Evolutionary conservation across 2,329 filamentous ascomycete species (phyloP), one percentile per base, ranked within the genome.

Genomic region (Xylaria sp.): DNA sequence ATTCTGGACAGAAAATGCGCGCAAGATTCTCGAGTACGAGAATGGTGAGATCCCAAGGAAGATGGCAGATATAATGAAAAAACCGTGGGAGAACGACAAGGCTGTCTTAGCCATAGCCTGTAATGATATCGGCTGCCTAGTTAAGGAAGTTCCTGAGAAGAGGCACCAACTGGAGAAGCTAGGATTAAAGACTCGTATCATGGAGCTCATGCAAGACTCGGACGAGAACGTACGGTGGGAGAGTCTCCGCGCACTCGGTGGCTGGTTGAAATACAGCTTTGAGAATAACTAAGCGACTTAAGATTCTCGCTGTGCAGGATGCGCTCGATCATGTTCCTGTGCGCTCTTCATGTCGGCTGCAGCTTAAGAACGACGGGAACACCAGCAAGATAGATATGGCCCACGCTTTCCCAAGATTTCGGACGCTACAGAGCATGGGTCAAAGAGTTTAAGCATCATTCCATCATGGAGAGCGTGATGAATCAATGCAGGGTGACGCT

Each of bases 191-290:
- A 88, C 88, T 20, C 87, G 93, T 72, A 91, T 97, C 68, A 97
- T 97, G 94, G 92, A 94, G 82, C 84, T 97, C 76, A 97, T 97
- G 94, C 90, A 89, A 75, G 93, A 97, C 77, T 86, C 89, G 66
- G 93, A 97, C 76, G 94, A 97, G 83, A 90, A 89, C 67, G 93
- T 97, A 55, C 86, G 94, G 77, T 97, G 94, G 93, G 94, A 97
- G 84, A 96, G 93, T 80, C 82, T 97, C 82, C 89, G 91, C 75
- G 94, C 94, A 18, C 89, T 97, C 46, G 87, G 87, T 23, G 85
- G 86, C 20, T 89, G 87, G 87, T 79, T 89, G 75, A 88, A 89
- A 83, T 89, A 89, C 75, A 89, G 86, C 79, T 89, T 89, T 73
- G 87, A 89, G 70, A 79, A 74, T 65, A 75, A 73, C 70, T 73